A percentile compares a stretch with the other conserved stretches of the same genome.
phyloP scores from a whole-genome alignment of 768 basidiomycete species.

The Tubosaeta brunneosetosa region DNA sequence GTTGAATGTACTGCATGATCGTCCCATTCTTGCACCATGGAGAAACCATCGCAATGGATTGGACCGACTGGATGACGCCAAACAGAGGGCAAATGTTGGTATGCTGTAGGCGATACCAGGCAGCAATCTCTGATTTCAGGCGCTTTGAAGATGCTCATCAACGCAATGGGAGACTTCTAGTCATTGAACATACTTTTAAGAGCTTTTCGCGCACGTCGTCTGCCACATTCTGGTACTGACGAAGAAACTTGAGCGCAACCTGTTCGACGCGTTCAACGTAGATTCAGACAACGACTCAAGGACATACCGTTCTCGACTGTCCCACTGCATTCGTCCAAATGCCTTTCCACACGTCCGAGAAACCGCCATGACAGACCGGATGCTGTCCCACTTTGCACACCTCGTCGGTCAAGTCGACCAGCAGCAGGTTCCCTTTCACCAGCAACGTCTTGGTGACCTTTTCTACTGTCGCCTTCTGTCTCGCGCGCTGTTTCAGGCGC shows the following conservation, averaged over 20 bases:
- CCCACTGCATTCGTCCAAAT: constrained; percentile 47
- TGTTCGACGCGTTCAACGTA: constrained; percentile 16
- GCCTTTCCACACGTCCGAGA: constrained; percentile 61
- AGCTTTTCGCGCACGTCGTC: constrained; percentile 49
- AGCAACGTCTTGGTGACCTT: constrained; percentile 51
- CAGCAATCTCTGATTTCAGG: constrained; percentile 50
- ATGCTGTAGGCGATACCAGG: constrained; percentile 57
- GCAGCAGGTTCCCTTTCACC: constrained; percentile 43
- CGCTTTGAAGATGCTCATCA: constrained; percentile 34
- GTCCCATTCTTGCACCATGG: constrained; percentile 61
- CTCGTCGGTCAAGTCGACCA: constrained; percentile 56
- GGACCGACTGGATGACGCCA: constrained; percentile 48
- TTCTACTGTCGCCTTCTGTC: constrained; percentile 53
- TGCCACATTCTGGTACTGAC: constrained; percentile 44
- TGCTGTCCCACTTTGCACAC: constrained; percentile 43
- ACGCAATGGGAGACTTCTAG: neutral
- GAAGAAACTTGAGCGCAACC: constrained; percentile 58
- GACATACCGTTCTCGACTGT: constrained; percentile 23
- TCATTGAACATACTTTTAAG: constrained; percentile 35
- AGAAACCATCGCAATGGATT: constrained; percentile 60
- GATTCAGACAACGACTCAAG: too few relatives aligned
- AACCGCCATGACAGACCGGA: constrained; percentile 50
- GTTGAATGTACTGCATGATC: constrained; percentile 45
- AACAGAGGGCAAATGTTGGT: constrained; percentile 51
- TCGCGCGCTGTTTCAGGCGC: constrained; percentile 50